These are phyloP conservation scores for Pistacia atlantica DNA, from an alignment of 345 rosid species.

Conservation along the genomic window DNA sequence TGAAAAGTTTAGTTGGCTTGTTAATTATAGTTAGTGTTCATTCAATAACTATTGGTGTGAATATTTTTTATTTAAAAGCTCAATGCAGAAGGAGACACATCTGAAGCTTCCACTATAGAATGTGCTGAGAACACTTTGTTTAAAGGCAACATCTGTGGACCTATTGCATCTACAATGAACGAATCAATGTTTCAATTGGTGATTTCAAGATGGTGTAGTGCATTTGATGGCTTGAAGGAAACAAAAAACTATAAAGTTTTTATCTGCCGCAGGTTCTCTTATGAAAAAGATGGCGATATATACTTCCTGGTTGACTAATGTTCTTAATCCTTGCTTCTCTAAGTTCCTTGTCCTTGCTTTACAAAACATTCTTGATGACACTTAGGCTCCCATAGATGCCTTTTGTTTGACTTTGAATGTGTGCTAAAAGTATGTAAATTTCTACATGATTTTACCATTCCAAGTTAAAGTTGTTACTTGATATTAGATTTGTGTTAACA, in stretches of 20 bases:
- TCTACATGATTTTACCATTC: conserved; percentile 2
- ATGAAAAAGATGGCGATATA: conserved; percentile 74
- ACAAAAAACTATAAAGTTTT: conserved; percentile 71
- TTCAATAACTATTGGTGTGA: conserved; percentile 19
- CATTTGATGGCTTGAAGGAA: conserved; percentile 85
- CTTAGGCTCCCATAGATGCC: not conserved
- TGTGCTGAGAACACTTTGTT: conserved; percentile 48
- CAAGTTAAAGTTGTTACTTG: not conserved
- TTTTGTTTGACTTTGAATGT: not conserved
- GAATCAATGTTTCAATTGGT: conserved; percentile 87
- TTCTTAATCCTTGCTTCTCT: not conserved
- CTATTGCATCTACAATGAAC: conserved; percentile 86
- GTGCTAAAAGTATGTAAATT: not conserved
- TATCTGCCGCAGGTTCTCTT: conserved; percentile 81
- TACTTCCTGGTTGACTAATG: not conserved
- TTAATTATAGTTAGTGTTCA: not conserved
- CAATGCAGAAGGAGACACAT: conserved; percentile 30
- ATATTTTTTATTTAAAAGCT: conserved; percentile 42
- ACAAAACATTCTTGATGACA: not conserved
- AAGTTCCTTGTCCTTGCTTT: not conserved
- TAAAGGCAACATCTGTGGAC: conserved; percentile 84
- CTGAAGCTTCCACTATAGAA: conserved; percentile 34
- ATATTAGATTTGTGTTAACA: not conserved
- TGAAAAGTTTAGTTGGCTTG: not conserved
- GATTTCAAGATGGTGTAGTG: conserved; percentile 78